Conservation (phyloP, 345 rosid genomes). For the Salix udensis region DNA sequence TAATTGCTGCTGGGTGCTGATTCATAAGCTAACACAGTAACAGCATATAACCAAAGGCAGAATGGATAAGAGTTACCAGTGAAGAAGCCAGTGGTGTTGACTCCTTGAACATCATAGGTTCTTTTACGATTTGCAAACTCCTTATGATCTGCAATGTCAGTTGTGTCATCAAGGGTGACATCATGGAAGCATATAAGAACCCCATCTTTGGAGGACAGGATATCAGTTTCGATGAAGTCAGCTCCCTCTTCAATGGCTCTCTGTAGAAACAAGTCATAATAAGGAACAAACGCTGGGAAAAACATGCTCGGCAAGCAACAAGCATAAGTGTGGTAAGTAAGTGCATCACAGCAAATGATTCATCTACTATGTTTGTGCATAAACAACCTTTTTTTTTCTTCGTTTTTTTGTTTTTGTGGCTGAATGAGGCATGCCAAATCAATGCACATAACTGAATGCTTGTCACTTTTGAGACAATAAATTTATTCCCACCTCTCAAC, state of each 20-base stretch:
- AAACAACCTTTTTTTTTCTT: too few species aligned
- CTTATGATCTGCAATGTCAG: constrained; percentile 64
- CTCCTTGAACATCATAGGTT: constrained; percentile 79
- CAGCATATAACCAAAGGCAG: constrained; percentile 6
- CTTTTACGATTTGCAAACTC: constrained; percentile 78
- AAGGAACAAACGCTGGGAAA: neutral
- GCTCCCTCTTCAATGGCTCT: constrained; percentile 94
- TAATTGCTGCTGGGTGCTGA: neutral
- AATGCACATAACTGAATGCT: neutral
- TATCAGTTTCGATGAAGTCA: constrained; percentile 90
- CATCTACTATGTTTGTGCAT: too few species aligned
- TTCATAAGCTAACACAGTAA: constrained; percentile 4
- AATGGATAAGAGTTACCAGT: constrained; percentile 39
- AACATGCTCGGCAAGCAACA: neutral
- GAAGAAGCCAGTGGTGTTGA: constrained; percentile 72
- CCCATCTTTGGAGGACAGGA: constrained; percentile 75
- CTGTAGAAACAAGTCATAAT: constrained; percentile 36
- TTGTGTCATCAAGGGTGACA: constrained; percentile 69
- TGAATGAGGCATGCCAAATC: neutral
- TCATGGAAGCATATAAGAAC: constrained; percentile 81
- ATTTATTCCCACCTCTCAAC: neutral
- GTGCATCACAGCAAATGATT: neutral
- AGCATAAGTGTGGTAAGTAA: neutral
- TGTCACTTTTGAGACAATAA: neutral
- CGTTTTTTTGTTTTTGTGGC: neutral